Percentiles rank a stretch among this genome's conserved stretches.
These are phyloP conservation scores for Parachaetomium inaequale DNA, from an alignment of 495 filamentous ascomycete genomes.

Conservation along the genomic window DNA sequence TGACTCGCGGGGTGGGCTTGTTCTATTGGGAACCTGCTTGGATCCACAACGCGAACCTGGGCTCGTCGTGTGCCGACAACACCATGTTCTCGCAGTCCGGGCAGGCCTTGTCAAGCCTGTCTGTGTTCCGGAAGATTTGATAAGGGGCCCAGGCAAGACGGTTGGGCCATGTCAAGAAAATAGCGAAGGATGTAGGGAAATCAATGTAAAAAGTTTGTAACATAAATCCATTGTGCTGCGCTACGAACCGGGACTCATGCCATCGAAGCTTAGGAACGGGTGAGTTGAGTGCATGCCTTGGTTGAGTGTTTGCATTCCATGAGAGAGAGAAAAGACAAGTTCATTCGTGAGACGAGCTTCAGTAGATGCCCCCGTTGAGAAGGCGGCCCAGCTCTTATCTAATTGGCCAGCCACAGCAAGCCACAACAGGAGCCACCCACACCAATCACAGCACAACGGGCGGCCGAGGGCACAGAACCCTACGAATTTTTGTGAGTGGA, in stretches of 20 bases:
- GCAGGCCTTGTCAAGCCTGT: conserved; percentile 32
- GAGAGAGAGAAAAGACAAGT: too few relatives aligned
- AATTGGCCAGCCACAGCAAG: conserved; percentile 6
- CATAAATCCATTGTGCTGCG: too few relatives aligned
- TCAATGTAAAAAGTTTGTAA: too few relatives aligned
- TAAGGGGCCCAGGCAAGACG: neutral
- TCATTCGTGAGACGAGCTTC: too few relatives aligned
- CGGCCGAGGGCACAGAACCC: conserved; percentile 35
- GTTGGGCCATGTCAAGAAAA: neutral
- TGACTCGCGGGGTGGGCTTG: conserved; percentile 51
- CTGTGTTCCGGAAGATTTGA: conserved; percentile 31
- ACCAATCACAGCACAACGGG: conserved; percentile 21
- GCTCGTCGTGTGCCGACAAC: conserved; percentile 48
- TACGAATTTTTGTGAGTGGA: conserved; percentile 38
- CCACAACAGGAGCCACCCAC: conserved; percentile 10
- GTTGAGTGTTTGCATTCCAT: too few relatives aligned
- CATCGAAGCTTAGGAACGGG: too few relatives aligned
- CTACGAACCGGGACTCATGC: too few relatives aligned
- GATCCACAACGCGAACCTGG: conserved; percentile 60
- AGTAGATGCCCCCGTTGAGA: too few relatives aligned
- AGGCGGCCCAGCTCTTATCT: neutral
- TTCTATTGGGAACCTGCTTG: conserved; percentile 74
- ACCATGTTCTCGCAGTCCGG: conserved; percentile 43
- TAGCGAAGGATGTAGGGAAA: neutral
- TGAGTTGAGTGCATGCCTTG: too few relatives aligned